Conservation (phyloP, 106 monocot genomes). For the Dendrobium nobile region DNA sequence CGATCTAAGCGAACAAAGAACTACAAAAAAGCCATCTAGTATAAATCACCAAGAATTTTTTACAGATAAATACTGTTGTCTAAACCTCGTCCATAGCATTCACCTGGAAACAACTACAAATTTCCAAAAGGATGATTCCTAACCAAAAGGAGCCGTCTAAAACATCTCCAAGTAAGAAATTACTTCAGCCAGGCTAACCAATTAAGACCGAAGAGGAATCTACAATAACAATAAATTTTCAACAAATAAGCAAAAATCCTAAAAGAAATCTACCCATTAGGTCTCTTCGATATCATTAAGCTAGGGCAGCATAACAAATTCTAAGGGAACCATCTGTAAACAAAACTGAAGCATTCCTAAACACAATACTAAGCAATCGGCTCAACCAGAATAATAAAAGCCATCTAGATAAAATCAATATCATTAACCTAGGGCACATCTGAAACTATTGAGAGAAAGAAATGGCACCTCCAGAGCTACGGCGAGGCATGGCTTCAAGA, state of each 20-base stretch:
- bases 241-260: background rate
- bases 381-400: no score
- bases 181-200: background rate
- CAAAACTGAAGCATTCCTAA: no score
- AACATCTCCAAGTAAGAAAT: background rate
- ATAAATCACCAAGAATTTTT: background rate
- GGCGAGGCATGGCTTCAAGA: slow-evolving; percentile 11
- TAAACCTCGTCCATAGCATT: background rate
- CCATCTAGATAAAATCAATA: background rate
- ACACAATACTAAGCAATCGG: no score
- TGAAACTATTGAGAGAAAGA: background rate
- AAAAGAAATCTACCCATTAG: background rate
- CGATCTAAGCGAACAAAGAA: background rate
- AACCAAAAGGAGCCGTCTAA: background rate
- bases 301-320: no score
- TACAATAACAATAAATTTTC: background rate
- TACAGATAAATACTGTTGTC: background rate
- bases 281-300: no score
- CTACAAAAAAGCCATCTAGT: background rate
- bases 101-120: background rate
- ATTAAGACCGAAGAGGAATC: background rate
- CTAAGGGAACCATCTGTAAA: no score
- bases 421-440: background rate
- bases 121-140: background rate
- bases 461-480: slow-evolving; percentile 4